phyloP scores from a whole-genome alignment of 179 eudicot species.

The Pouteria campechiana region DNA sequence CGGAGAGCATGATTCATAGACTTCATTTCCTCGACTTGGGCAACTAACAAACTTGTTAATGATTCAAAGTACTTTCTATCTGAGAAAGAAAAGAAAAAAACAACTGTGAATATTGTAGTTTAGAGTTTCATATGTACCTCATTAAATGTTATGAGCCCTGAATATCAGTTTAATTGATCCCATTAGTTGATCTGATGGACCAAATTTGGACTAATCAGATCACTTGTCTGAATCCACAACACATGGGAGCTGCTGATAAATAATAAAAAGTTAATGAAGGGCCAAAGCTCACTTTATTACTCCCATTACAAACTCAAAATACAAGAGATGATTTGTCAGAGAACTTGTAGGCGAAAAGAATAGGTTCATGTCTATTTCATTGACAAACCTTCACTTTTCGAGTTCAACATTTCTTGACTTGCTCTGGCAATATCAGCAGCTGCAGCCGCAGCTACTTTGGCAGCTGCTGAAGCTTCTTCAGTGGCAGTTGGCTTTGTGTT shows the following conservation, averaged over 20 bases:
- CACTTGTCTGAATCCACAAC: too few species aligned
- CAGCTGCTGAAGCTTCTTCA: conserved; percentile 89
- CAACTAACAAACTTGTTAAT: conserved; percentile 51
- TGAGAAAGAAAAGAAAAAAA: conserved; percentile 20
- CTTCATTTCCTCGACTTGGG: conserved; percentile 79
- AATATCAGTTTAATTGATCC: too few species aligned
- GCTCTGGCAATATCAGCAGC: conserved; percentile 89
- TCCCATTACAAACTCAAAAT: too few species aligned
- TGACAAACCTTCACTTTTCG: conserved; percentile 60
- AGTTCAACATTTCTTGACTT: conserved; percentile 74
- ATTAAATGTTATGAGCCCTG: too few species aligned
- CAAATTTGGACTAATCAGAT: too few species aligned
- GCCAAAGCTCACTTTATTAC: too few species aligned
- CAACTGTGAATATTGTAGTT: too few species aligned
- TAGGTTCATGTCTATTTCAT: neutral
- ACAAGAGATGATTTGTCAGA: too few species aligned
- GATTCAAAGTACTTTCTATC: conserved; percentile 65
- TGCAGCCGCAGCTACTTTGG: conserved; percentile 87
- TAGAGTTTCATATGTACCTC: too few species aligned
- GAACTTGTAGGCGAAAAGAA: neutral
- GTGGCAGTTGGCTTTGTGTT: conserved; percentile 42
- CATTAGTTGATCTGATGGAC: too few species aligned
- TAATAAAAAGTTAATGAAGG: too few species aligned
- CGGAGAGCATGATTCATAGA: conserved; percentile 52
- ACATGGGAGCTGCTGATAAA: too few species aligned